phyloP scores from a whole-genome alignment of 805 yeast genomes.

The Spathaspora girioi region DNA sequence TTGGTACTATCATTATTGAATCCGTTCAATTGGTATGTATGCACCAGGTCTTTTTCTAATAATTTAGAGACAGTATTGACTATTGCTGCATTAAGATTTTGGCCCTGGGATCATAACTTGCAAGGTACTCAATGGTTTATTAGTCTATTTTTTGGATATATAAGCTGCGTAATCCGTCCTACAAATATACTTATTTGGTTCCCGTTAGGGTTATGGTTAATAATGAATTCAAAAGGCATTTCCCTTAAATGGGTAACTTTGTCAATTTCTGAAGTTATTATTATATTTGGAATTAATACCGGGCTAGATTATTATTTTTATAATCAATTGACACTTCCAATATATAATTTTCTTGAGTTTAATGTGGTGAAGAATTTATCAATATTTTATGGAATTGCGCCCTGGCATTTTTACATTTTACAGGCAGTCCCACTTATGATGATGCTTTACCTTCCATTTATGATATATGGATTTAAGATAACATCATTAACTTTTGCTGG shows the following conservation, averaged over 20 bases:
- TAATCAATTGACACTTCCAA: conserved; percentile 53
- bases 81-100: conserved; percentile 57
- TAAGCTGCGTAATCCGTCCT: conserved; percentile 76
- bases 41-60: conserved; percentile 83
- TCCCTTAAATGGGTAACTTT: conserved; percentile 16
- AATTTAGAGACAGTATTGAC: conserved; percentile 75
- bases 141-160: conserved; percentile 8
- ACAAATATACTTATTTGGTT: conserved; percentile 80
- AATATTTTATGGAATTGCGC: conserved; percentile 78
- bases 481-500: not conserved
- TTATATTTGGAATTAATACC: conserved; percentile 34
- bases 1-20: conserved; percentile 53
- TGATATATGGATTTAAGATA: conserved; percentile 22
- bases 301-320: conserved; percentile 61
- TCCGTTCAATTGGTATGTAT: conserved; percentile 77
- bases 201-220: conserved; percentile 44
- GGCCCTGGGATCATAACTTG: conserved; percentile 57
- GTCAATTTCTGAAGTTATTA: conserved; percentile 15
- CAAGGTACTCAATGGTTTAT: conserved; percentile 6
- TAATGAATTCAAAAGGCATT: conserved; percentile 7
- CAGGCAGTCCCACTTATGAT: conserved; percentile 81
- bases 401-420: conserved; percentile 77
- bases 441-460: conserved; percentile 63
- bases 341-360: conserved; percentile 68
- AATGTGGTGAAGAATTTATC: conserved; percentile 73